Evolutionary conservation across 2,329 filamentous ascomycete genomes (phyloP).

Genomic region (Juglanconis juglandina): DNA sequence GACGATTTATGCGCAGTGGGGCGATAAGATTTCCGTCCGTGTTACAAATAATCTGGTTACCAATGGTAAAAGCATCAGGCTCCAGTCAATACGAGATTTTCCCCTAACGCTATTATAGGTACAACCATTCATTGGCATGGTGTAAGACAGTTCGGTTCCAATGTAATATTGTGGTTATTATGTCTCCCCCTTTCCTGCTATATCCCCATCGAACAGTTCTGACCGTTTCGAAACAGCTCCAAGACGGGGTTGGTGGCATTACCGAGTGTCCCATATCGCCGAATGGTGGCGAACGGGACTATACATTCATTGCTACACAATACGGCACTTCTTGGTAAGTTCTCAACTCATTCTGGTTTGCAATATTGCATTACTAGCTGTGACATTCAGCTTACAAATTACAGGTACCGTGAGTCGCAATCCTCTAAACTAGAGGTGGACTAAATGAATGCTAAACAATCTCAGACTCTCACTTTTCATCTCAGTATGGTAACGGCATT

Average conservation of each 20-base stretch:
- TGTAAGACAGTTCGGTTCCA: conserved; percentile 40
- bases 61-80: conserved; percentile 28
- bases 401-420: conserved; percentile 29
- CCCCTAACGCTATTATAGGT: conserved; percentile 20
- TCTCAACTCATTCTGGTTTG: neutral
- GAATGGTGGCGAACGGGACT: conserved; percentile 29
- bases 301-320: conserved; percentile 36
- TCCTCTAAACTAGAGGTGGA: neutral
- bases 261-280: conserved; percentile 41
- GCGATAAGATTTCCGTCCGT: conserved; percentile 53
- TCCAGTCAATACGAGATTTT: neutral
- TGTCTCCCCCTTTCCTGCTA: neutral
- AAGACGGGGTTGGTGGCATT: conserved; percentile 44
- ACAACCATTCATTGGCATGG: conserved; percentile 51
- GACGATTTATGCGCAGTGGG: conserved; percentile 50
- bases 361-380: neutral
- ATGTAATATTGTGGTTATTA: neutral
- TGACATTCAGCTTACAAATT: neutral
- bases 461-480: conserved; percentile 41
- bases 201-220: neutral
- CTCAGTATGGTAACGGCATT: conserved; percentile 46
- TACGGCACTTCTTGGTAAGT: conserved; percentile 33
- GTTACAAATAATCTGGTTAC: conserved; percentile 62
- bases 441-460: neutral
- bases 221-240: conserved; percentile 24